Percentiles rank a stretch among this genome's conserved stretches.
phyloP scores from a whole-genome alignment of 208 protist genomes.

The Crithidia bombi region DNA sequence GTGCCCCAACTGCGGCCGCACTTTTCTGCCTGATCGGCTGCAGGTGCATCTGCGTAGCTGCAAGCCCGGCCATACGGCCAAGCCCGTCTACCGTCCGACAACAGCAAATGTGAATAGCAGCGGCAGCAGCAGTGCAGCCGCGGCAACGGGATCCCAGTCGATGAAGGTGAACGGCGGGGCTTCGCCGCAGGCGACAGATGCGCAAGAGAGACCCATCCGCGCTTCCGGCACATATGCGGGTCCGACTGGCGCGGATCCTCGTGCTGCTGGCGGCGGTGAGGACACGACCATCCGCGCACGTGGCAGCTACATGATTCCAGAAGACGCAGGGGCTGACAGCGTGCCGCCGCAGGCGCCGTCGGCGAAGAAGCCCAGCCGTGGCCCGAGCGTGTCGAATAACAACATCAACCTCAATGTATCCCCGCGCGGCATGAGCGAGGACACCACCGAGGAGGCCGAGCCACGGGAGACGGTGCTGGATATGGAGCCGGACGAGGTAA shows the following conservation, averaged over 20 bases:
- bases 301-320: not conserved
- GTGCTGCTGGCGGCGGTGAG: not conserved
- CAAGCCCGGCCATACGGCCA: conserved; percentile 64
- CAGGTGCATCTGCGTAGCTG: conserved; percentile 90
- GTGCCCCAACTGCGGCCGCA: conserved; percentile 91
- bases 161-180: not conserved
- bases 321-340: conserved; percentile 6
- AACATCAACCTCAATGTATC: not conserved
- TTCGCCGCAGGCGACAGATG: not conserved
- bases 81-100: conserved; percentile 39
- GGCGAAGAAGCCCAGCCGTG: conserved; percentile 2
- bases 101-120: not conserved
- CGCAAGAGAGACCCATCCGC: conserved; percentile 25
- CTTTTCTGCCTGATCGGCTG: conserved; percentile 90
- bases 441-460: conserved; percentile 12
- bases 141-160: not conserved
- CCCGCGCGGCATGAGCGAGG: conserved; percentile 20
- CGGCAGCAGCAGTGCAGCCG: conserved; percentile 8
- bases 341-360: conserved; percentile 7
- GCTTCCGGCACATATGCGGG: conserved; percentile 24
- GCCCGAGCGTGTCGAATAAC: not conserved
- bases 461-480: conserved; percentile 7
- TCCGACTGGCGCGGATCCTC: conserved; percentile 19
- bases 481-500: conserved; percentile 27
- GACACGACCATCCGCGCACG: conserved; percentile 4